These are phyloP conservation scores for Extremus antarcticus DNA, from an alignment of 495 filamentous ascomycete species.

Conservation along the genomic window DNA sequence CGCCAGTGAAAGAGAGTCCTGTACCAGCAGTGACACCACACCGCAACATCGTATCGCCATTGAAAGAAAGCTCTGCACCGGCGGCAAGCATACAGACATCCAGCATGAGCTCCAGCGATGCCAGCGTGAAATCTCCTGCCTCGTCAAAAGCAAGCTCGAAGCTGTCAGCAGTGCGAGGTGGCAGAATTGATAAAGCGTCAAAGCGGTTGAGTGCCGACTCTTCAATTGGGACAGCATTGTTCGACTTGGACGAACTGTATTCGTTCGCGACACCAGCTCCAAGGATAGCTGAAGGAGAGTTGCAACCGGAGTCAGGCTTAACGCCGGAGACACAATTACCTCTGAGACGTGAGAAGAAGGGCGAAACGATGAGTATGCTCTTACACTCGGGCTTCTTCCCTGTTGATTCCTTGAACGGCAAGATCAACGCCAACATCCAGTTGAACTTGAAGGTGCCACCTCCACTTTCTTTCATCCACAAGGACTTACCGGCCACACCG, in stretches of 20 bases:
- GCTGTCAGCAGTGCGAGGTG: conserved; percentile 3
- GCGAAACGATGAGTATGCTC: conserved; percentile 19
- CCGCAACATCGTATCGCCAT: background rate
- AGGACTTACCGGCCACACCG: conserved; percentile 11
- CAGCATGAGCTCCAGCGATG: background rate
- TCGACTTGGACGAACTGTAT: background rate
- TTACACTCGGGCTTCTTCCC: conserved; percentile 15
- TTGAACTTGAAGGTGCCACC: background rate
- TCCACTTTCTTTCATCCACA: background rate
- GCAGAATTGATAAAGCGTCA: conserved; percentile 4
- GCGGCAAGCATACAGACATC: background rate
- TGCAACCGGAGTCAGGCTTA: background rate
- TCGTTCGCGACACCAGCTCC: background rate
- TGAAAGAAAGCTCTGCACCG: background rate
- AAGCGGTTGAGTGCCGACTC: conserved; percentile 1
- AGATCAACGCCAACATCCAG: background rate
- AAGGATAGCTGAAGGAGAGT: background rate
- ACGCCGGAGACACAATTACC: background rate
- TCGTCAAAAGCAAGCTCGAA: background rate
- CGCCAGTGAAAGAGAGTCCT: background rate
- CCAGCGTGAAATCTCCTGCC: background rate
- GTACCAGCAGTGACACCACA: background rate
- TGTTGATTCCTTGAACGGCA: background rate
- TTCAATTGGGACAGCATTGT: background rate
- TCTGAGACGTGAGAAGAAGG: conserved; percentile 3